Evolutionary conservation across 1,139 yeast genomes (phyloP), one percentile per base, ranked within the genome.

Genomic region (Magnusiomyces ingens): DNA sequence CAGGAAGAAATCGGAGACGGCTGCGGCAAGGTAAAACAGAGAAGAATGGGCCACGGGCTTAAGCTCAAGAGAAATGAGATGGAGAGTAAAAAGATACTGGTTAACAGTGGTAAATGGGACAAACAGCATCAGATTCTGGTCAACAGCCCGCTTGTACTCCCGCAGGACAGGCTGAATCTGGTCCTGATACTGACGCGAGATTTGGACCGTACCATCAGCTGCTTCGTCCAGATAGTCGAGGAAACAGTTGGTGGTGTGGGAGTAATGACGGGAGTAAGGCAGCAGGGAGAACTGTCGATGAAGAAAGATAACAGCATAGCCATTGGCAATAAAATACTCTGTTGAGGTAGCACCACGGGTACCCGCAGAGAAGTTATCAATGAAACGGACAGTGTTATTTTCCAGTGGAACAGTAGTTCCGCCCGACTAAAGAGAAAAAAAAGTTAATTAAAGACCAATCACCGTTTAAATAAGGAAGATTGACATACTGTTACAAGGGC

Each of bases 331-430:
- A 61, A 93, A 88, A 67, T 88, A 85, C 68, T 93, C 99, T 3
- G 98, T 96, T 41, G 95, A 84, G 0, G 96, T 84, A 10, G 99
- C 95, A 53, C 99, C 99, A 69, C 99, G 79, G 0, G 98, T 93
- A 22, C 99, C 99, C 29, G 98, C 98, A 62, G 95, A 85, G 68
- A 94, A 94, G 67, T 93, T 93, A 69, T 93, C 99, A 65, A 93
- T 90, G 70, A 93, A 93, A 55, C 99, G 72, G 15, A 93, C 99
- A 0, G 99, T 94, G 65, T 94, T 93, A 70, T 90, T 90, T 64
- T 93, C 99, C 60, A 93, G 74, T 0, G 99, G 99, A 0, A 94
- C 99, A 0, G 98, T 91, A 0, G 99, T 93, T 37, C 99, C 99
- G n/a, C 99, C 99, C 11, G 93, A 83, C 53, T 50, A 18, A 3